These are phyloP conservation scores for Boletales sp. DNA, from an alignment of 768 basidiomycete species.

Conservation along the genomic window DNA sequence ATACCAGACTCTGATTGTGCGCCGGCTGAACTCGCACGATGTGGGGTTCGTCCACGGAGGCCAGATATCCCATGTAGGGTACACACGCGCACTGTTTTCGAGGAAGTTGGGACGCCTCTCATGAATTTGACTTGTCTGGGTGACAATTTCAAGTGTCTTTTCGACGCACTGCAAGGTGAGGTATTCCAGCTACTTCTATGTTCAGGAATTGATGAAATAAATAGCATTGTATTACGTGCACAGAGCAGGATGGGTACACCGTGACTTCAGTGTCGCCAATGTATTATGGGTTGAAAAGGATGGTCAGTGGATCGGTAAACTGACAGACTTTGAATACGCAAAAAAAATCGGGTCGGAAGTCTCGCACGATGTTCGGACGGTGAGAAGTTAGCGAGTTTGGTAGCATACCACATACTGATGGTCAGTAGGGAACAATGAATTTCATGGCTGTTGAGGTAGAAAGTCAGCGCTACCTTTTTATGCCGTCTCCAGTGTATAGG, in stretches of 20 bases:
- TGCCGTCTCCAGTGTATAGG: background rate
- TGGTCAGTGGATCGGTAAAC: background rate
- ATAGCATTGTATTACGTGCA: constrained; percentile 3
- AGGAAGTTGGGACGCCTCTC: background rate
- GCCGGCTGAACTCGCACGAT: background rate
- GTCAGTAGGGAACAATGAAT: constrained; percentile 6
- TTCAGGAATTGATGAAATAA: background rate
- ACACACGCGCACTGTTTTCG: background rate
- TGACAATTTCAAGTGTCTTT: background rate
- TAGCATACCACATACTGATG: background rate
- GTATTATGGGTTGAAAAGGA: background rate
- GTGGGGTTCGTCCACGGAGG: background rate
- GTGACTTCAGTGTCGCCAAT: constrained; percentile 6
- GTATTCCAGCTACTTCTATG: background rate
- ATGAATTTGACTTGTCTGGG: background rate
- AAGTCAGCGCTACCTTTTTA: background rate
- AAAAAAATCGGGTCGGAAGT: background rate
- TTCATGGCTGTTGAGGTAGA: constrained; percentile 15
- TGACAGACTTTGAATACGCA: constrained; percentile 12
- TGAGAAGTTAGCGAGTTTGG: background rate
- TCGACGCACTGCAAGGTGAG: background rate
- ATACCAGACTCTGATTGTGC: background rate
- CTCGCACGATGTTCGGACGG: constrained; percentile 4
- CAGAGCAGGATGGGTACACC: constrained; percentile 4
- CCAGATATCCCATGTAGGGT: background rate